Conservation (phyloP, 345 rosid species). For the Salix caprea region DNA sequence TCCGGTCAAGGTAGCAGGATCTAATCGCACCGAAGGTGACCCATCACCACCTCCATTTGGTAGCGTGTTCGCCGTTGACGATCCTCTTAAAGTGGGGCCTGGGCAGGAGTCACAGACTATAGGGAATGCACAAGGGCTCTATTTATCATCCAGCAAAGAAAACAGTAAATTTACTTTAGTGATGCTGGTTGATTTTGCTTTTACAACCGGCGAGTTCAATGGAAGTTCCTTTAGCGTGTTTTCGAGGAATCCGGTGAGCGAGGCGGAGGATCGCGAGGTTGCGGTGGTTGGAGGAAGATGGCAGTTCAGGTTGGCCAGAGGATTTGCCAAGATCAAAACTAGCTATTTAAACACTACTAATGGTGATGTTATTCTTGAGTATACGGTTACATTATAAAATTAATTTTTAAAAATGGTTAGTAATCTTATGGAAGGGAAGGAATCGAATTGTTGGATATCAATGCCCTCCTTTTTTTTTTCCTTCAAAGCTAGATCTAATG, state of each 20-base stretch:
- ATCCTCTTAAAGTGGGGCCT: slow-evolving; percentile 17
- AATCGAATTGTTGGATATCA: too few species aligned
- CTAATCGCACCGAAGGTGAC: not conserved
- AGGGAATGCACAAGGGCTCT: slow-evolving; percentile 23
- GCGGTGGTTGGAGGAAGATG: slow-evolving; percentile 35
- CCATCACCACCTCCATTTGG: too few species aligned
- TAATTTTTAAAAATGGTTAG: too few species aligned
- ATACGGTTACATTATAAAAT: not conserved
- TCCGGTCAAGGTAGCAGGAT: slow-evolving; percentile 13
- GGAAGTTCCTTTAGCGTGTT: slow-evolving; percentile 30
- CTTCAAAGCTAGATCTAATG: too few species aligned
- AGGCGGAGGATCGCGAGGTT: slow-evolving; percentile 20
- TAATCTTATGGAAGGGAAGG: too few species aligned
- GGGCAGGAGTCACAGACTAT: not conserved
- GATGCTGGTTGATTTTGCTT: slow-evolving; percentile 2
- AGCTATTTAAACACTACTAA: slow-evolving; percentile 5
- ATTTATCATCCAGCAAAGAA: slow-evolving; percentile 5
- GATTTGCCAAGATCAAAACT: slow-evolving; percentile 16
- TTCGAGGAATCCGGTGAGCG: slow-evolving; percentile 15
- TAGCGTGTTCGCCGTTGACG: not conserved
- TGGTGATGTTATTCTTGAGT: slow-evolving; percentile 26
- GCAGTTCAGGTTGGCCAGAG: slow-evolving; percentile 25
- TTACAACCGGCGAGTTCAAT: slow-evolving; percentile 13
- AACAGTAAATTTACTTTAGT: slow-evolving; percentile 6
- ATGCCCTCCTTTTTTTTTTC: too few species aligned